phyloP scores from a whole-genome alignment of 2,329 filamentous ascomycete species.

The Periconia sp. region DNA sequence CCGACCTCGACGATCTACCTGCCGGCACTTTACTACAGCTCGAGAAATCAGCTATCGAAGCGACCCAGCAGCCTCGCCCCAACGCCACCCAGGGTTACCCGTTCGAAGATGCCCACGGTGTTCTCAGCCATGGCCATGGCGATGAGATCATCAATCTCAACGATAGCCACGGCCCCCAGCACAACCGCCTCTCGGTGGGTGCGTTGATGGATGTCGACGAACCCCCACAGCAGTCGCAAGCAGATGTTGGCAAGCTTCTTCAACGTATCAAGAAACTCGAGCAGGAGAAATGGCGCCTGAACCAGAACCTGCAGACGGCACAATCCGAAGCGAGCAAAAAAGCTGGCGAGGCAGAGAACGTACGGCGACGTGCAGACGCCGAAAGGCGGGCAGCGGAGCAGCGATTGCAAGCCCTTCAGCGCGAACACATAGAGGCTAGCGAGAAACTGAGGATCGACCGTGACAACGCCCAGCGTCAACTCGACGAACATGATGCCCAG shows the following conservation, averaged over 20 bases:
- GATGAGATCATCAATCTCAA: constrained; percentile 48
- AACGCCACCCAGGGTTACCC: constrained; percentile 5
- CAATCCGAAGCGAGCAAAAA: constrained; percentile 60
- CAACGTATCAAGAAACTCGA: constrained; percentile 49
- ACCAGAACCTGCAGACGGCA: constrained; percentile 44
- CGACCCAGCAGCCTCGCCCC: constrained; percentile 40
- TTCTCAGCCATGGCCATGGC: constrained; percentile 48
- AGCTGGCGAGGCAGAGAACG: constrained; percentile 71
- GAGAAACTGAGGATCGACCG: constrained; percentile 65
- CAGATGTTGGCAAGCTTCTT: constrained; percentile 38
- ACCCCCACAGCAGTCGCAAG: constrained; percentile 27
- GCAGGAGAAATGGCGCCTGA: constrained; percentile 41
- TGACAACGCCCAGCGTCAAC: constrained; percentile 65
- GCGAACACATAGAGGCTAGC: constrained; percentile 64
- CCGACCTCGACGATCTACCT: constrained; percentile 50
- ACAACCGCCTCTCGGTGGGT: constrained; percentile 2
- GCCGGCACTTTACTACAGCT: constrained; percentile 48
- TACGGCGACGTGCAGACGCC: constrained; percentile 70
- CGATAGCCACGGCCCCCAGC: constrained; percentile 21
- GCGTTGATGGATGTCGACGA: constrained; percentile 23
- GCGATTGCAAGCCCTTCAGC: constrained; percentile 63
- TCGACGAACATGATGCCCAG: constrained; percentile 70
- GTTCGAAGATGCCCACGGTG: constrained; percentile 34
- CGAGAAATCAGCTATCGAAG: constrained; percentile 47
- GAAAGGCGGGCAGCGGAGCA: constrained; percentile 63